Evolutionary conservation across 1,284 basidiomycete species (phyloP).

Genomic region (Chiua sp.): DNA sequence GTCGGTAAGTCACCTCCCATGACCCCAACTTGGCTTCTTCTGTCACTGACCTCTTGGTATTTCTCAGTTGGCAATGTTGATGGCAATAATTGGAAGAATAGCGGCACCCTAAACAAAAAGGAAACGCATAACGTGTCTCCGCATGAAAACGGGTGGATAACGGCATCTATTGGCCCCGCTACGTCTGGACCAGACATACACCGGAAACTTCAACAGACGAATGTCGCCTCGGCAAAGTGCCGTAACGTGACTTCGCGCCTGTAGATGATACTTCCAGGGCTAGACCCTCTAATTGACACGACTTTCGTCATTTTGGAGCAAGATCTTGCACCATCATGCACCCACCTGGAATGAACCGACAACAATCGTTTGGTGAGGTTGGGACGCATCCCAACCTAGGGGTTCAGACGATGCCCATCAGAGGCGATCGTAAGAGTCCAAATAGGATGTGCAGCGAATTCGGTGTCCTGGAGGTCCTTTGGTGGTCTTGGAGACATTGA

Average conservation of each 20-base stretch:
- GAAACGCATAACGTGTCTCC: conserved; percentile 33
- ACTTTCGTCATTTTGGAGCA: conserved; percentile 52
- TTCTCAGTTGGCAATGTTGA: conserved; percentile 63
- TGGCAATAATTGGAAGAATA: conserved; percentile 47
- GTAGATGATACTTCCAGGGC: conserved; percentile 46
- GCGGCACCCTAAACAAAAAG: conserved; percentile 45
- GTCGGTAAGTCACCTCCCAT: conserved; percentile 71
- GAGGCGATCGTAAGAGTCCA: conserved; percentile 32
- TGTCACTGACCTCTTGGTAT: conserved; percentile 74
- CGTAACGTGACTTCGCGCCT: conserved; percentile 38
- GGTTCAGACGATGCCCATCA: conserved; percentile 51
- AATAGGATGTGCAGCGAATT: conserved; percentile 66
- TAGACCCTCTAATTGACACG: conserved; percentile 69
- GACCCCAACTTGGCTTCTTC: conserved; percentile 71
- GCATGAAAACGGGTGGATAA: conserved; percentile 41
- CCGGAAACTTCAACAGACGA: conserved; percentile 44
- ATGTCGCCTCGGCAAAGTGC: conserved; percentile 36
- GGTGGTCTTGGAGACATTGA: conserved; percentile 57
- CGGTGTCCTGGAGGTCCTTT: conserved; percentile 63
- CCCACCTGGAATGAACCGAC: conserved; percentile 63
- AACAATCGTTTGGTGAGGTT: conserved; percentile 78
- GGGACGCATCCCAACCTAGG: conserved; percentile 58
- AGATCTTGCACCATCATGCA: conserved; percentile 59
- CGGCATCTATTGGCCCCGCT: conserved; percentile 51
- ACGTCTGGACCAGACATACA: conserved; percentile 67